Percentiles rank a stretch among this genome's conserved stretches.
Conservation (phyloP, 768 basidiomycete genomes). For the Agaricus sinodeliciosus region DNA sequence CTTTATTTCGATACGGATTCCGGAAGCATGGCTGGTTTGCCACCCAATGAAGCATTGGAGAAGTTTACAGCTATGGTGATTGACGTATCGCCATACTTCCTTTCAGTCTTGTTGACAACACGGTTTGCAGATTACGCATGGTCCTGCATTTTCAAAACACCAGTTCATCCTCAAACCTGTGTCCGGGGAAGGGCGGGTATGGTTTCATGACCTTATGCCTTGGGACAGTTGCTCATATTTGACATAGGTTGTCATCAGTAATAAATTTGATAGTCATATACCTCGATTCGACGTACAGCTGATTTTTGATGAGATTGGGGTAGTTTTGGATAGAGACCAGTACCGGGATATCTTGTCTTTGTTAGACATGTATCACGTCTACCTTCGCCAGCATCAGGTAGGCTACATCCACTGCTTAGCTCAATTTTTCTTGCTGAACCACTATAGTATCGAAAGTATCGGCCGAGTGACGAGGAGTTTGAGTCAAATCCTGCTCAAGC, state of each 20-base stretch:
- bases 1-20: slow-evolving; percentile 96
- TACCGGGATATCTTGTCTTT: slow-evolving; percentile 91
- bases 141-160: slow-evolving; percentile 52
- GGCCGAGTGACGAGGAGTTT: slow-evolving; percentile 59
- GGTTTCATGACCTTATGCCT: slow-evolving; percentile 5
- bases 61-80: slow-evolving; percentile 71
- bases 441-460: slow-evolving; percentile 74
- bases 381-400: slow-evolving; percentile 78
- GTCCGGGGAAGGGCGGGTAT: slow-evolving; percentile 86
- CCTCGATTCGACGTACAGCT: slow-evolving; percentile 87
- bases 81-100: neutral
- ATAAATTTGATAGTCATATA: slow-evolving; percentile 61
- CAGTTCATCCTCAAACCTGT: slow-evolving; percentile 96
- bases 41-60: slow-evolving; percentile 56
- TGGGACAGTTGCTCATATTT: slow-evolving; percentile 3
- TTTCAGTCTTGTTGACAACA: neutral
- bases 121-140: slow-evolving; percentile 33
- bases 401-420: slow-evolving; percentile 10
- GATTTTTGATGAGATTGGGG: slow-evolving; percentile 88
- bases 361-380: slow-evolving; percentile 95
- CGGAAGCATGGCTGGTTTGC: slow-evolving; percentile 63
- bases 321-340: slow-evolving; percentile 88
- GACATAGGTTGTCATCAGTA: slow-evolving; percentile 71
- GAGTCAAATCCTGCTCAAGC: slow-evolving; percentile 55
- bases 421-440: slow-evolving; percentile 6